Percentiles rank a stretch among this genome's conserved stretches.
These are phyloP conservation scores for Trametopsis cervina DNA, from an alignment of 768 basidiomycete species.

Conservation along the genomic window DNA sequence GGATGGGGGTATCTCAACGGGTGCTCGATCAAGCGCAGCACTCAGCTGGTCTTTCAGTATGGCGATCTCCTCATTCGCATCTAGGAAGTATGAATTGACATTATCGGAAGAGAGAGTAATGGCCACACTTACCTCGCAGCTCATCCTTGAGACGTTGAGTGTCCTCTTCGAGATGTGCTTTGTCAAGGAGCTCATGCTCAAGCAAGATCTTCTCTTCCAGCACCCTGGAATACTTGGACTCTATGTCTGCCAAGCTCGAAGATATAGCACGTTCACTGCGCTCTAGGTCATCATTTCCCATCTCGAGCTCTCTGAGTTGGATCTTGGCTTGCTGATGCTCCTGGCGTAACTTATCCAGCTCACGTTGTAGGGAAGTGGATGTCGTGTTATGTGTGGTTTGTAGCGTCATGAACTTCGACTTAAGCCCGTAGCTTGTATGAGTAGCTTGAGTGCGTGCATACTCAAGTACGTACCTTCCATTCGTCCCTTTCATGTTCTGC, in stretches of 20 bases:
- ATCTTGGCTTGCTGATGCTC: conserved; percentile 65
- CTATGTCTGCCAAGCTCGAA: conserved; percentile 76
- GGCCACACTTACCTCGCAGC: conserved; percentile 59
- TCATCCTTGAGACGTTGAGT: conserved; percentile 89
- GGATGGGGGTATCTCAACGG: conserved; percentile 16
- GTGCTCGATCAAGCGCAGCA: conserved; percentile 28
- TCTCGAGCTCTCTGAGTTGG: conserved; percentile 82
- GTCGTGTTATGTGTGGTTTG: conserved; percentile 90
- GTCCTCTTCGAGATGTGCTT: conserved; percentile 86
- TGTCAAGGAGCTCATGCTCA: conserved; percentile 91
- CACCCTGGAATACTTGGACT: conserved; percentile 82
- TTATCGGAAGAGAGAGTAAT: neutral
- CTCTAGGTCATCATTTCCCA: conserved; percentile 98
- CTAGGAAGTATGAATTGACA: conserved; percentile 32
- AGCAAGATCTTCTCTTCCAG: conserved; percentile 96
- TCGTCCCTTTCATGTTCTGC: conserved; percentile 77
- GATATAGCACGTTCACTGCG: conserved; percentile 86
- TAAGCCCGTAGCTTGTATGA: conserved; percentile 79
- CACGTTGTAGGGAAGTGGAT: conserved; percentile 84
- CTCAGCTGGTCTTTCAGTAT: conserved; percentile 74
- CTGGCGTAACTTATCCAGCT: conserved; percentile 77
- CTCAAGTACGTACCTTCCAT: conserved; percentile 85
- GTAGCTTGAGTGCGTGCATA: conserved; percentile 44
- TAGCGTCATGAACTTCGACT: conserved; percentile 82
- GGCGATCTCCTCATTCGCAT: conserved; percentile 78